Evolutionary conservation across 2,329 filamentous ascomycete species (phyloP), one percentile per base, ranked within the genome.

Genomic region (Xylaria sp.): DNA sequence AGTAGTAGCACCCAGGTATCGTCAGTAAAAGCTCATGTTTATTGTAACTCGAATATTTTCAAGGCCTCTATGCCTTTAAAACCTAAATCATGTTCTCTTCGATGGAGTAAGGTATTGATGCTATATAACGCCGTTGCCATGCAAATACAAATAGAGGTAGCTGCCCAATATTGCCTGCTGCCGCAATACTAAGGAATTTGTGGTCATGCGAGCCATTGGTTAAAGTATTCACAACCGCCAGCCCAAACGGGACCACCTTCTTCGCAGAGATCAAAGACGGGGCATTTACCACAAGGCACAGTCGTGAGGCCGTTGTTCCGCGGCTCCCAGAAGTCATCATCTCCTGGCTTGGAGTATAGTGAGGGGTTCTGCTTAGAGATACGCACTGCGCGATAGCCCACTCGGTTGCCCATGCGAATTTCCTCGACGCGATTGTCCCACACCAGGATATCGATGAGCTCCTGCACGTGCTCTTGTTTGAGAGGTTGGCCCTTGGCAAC

Each of bases 161-260:
- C 33, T 35, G 14, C 53, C 43, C 17, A 56, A 25, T 21, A 5
- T 19, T 14, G 14, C 40, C 21, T 12, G 38, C 17, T 21, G 7
- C 35, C 52, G 12, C 17, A 11, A 45, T 45, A 31, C 31, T 11
- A 33, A 45, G 28, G 28, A 15, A 45, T 52, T 7, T 31, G 35
- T 45, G 49, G 19, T 54, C 69, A 67, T 79, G 71, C 84, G 47
- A 97, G 78, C 95, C 95, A 99, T 55, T 89, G 86, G 66, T 91
- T 86, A 73, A 96, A 97, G 74, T 99, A 99, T 57, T 92, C 90
- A 77, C 95, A 99, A 53, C 90, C 96, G 67, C 88, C 90, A 0
- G 94, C 92, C 71, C 90, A 96, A 21, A 99, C 92, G 0, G 93
- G 92, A 0, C 94, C 94, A 6, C 92, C 93, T 64, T 96, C 92